Evolutionary conservation across 345 rosid species (phyloP).

Genomic region (Rhizophora mangle): DNA sequence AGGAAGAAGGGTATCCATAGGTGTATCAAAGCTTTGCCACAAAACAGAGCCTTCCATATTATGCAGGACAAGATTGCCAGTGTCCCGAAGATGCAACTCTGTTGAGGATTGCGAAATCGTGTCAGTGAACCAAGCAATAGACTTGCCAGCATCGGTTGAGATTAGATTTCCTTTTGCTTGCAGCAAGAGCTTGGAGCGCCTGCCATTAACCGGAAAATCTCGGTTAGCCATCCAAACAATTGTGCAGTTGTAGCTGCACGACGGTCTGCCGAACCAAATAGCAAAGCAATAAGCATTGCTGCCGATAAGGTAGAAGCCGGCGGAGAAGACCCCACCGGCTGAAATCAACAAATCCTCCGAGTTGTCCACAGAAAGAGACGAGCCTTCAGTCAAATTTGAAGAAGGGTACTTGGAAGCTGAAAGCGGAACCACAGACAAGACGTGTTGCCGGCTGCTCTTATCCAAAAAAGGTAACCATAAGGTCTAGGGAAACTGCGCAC

Average conservation of each 20-base stretch:
- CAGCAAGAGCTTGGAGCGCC: constrained; percentile 30
- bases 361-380: too few species aligned
- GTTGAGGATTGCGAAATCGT: constrained; percentile 1
- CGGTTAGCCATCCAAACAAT: constrained; percentile 50
- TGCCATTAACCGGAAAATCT: constrained; percentile 38
- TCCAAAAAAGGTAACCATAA: too few species aligned
- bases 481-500: too few species aligned
- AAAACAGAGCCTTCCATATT: background rate
- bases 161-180: constrained; percentile 21
- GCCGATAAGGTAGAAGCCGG: constrained; percentile 33
- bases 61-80: constrained; percentile 27
- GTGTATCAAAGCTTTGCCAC: constrained; percentile 38
- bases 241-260: background rate
- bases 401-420: background rate
- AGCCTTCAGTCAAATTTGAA: background rate
- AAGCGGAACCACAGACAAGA: background rate
- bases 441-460: too few species aligned
- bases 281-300: constrained; percentile 33
- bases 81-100: constrained; percentile 15
- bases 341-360: constrained; percentile 22
- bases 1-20: constrained; percentile 48
- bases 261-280: constrained; percentile 27
- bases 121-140: constrained; percentile 19
- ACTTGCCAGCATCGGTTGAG: constrained; percentile 23
- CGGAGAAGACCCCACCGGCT: constrained; percentile 21